A percentile compares a stretch with the other conserved stretches of the same genome.
Conservation (phyloP, 306 rosid species). For the Cucumis hystrix region DNA sequence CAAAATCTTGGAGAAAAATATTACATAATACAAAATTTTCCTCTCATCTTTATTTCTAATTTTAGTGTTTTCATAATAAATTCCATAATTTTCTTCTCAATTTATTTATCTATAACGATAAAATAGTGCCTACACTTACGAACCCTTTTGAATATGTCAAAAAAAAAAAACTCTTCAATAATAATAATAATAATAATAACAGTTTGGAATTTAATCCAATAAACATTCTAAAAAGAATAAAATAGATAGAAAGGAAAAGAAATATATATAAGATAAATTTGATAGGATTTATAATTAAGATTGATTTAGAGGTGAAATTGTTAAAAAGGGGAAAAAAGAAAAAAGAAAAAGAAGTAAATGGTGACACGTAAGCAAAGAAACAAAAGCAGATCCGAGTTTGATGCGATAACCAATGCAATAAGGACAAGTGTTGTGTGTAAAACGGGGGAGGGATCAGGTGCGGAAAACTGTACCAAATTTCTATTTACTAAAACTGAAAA, state of each 20-base stretch:
- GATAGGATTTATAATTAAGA: neutral
- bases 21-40: too few relatives aligned
- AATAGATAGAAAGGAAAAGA: too few relatives aligned
- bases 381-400: slow-evolving; percentile 8
- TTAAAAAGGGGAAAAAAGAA: too few relatives aligned
- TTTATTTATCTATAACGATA: neutral
- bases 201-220: too few relatives aligned
- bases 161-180: too few relatives aligned
- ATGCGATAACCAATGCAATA: neutral
- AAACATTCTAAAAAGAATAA: neutral
- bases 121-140: too few relatives aligned
- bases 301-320: too few relatives aligned
- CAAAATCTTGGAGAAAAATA: neutral
- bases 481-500: neutral
- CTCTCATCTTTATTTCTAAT: neutral
- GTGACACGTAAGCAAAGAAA: neutral
- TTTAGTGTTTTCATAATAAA: neutral
- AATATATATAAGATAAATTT: too few relatives aligned
- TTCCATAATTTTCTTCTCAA: neutral
- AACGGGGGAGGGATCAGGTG: neutral
- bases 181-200: too few relatives aligned
- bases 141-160: too few relatives aligned
- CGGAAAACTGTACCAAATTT: neutral
- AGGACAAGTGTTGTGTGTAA: neutral
- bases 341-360: neutral